These are phyloP conservation scores for Ophioceras dolichostomum DNA, from an alignment of 2,329 filamentous ascomycete genomes.

Conservation along the genomic window DNA sequence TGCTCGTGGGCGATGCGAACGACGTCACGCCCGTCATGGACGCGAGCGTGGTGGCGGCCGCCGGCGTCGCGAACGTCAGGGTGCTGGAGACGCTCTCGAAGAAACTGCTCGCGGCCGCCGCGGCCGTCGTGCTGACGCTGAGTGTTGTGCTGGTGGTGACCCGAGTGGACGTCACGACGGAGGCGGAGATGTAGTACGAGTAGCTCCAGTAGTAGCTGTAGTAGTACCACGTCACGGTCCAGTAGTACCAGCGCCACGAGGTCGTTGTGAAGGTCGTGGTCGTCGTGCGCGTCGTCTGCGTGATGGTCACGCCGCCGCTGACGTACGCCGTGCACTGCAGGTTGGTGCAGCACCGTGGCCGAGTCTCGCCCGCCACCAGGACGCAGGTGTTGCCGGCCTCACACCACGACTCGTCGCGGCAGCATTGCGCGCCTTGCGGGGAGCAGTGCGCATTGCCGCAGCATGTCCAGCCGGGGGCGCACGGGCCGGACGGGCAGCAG, in stretches of 20 bases:
- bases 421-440: constrained; percentile 10
- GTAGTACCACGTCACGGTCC: constrained; percentile 11
- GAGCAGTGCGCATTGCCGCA: constrained; percentile 12
- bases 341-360: constrained; percentile 12
- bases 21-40: constrained; percentile 11
- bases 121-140: constrained; percentile 10
- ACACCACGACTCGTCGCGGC: constrained; percentile 10
- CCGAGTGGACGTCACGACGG: constrained; percentile 10
- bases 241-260: constrained; percentile 10
- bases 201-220: constrained; percentile 14
- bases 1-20: neutral
- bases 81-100: constrained; percentile 9
- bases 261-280: constrained; percentile 1
- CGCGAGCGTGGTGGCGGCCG: constrained; percentile 10
- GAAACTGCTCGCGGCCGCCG: constrained; percentile 7
- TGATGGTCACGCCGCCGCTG: constrained; percentile 9
- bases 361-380: constrained; percentile 1
- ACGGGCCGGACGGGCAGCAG: constrained; percentile 12
- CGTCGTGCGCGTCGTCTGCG: constrained; percentile 7
- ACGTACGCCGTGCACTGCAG: constrained; percentile 11
- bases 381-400: constrained; percentile 11
- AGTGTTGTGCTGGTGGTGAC: constrained; percentile 7
- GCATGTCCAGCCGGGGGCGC: constrained; percentile 7
- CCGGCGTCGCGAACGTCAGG: constrained; percentile 9
- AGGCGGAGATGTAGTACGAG: constrained; percentile 8